Base-by-base conservation (phyloP, 1,284 basidiomycete species). In the Cutaneotrichosporon cavernicola region DNA sequence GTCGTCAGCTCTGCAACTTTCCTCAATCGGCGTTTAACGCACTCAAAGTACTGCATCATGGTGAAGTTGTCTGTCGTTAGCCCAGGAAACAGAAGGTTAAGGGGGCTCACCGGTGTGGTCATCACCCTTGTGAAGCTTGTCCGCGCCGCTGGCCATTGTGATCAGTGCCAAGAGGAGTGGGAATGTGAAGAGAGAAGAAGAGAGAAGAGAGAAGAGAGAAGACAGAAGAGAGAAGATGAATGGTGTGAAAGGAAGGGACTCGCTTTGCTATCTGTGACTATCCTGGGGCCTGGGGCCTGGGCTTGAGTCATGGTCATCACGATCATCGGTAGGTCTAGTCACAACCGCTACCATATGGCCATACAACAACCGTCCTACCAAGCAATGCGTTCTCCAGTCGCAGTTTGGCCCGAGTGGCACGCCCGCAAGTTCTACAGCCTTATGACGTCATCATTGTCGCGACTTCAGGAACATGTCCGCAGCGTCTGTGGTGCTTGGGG, bases 21-120 rank as follows among this genome's bases (percentile, higher is more conserved):
- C n/a, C 26, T 26, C 31, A 9, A 57, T n/a, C 14, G 10, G 9
- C 55, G 26, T 52, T 52, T 31, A 30, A 67, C 71, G 61, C 34
- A 74, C 74, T 79, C 76, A 62, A 79, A 79, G 69, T 68, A 79
- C 69, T 79, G 77, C 73, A 78, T 78, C 77, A 79, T 79, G 22
- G 76, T 77, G 58, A 69, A 76, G 69, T 77, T 79, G n/a, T 71
- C 73, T 74, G 53, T 21, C 0, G 31, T 61, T 36, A 65, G 57
- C 46, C 16, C 26, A 26, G 26, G 18, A 1, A 5, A 16, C 21
- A 18, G 34, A n/a, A 26, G 13, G 2, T 4, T 16, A 21, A 13
- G 14, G 40, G 10, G 14, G 49, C 62, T 46, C 58, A 67, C 65
- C 60, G 14, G 60, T 62, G 53, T 62, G 53, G 57, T 16, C 63